Evolutionary conservation across 805 yeast genomes (phyloP), one percentile per base, ranked within the genome.

Genomic region (Yamadazyma kitorensis): DNA sequence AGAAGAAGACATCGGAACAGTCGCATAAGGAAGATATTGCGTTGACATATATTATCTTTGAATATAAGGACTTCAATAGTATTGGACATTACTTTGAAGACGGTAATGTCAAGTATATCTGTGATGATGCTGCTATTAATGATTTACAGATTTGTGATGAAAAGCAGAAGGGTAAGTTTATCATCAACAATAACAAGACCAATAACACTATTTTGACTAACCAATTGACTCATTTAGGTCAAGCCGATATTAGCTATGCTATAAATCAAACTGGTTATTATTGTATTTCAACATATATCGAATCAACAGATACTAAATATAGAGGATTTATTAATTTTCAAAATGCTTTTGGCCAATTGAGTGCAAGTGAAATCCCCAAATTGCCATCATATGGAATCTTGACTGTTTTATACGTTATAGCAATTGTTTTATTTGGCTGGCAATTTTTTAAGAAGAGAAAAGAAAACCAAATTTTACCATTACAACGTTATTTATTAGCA

Each of bases 361-460:
- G 94, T 20, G 98, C 95, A 4, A 70, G 89, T 22, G 95, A 93
- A 56, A 82, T 86, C 47, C 96, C 98, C 18, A 86, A 89, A 50
- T 70, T 93, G 42, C 87, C 96, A 8, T 77, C 87, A 17, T 93
- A 87, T 56, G 97, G 96, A 1, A 74, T 85, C 11, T 69, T 87
- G 51, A 86, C 96, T 1, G 70, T 93, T 23, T 77, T 83, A 26
- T 93, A 93, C 54, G 86, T 84, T 5, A 82, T 86, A 25, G 80
- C 87, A 7, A 70, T 87, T 53, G 80, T 84, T n/a, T 68, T 85
- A 41, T 93, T 87, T 69, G 79, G 86, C 24, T 89, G 86, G 63
- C 86, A 86, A 42, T 85, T 86, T 54, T 82, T 79, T 69, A 84
- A 79, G 51, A 89, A 86, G 59, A 78, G 95, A 45, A 64, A 65